These are phyloP conservation scores for Penicillium paradoxum DNA, from an alignment of 495 filamentous ascomycete species.

Conservation along the genomic window DNA sequence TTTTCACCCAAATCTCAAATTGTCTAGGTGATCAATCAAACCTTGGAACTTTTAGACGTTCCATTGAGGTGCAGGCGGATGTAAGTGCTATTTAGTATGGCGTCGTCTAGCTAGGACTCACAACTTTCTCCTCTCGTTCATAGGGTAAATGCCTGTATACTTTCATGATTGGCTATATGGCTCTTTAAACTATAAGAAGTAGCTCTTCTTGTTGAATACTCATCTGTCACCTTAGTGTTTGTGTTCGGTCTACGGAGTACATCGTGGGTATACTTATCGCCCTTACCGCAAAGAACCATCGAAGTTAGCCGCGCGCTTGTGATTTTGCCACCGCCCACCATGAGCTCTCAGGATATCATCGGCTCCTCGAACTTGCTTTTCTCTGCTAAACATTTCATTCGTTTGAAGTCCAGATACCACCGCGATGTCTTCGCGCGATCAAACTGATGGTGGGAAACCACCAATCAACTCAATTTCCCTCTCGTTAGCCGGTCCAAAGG, in stretches of 20 bases:
- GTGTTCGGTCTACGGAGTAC: no score
- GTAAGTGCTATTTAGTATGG: no score
- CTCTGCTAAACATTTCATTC: not conserved
- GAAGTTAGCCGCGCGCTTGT: constrained; percentile 9
- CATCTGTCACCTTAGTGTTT: no score
- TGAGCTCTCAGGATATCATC: constrained; percentile 13
- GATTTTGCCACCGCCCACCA: constrained; percentile 21
- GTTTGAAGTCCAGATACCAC: not conserved
- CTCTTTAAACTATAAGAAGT: no score
- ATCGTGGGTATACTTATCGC: no score
- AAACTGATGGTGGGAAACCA: not conserved
- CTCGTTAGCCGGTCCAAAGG: constrained; percentile 25
- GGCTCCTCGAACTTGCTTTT: not conserved
- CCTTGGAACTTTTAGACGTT: no score
- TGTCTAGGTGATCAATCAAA: no score
- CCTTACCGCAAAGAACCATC: not conserved
- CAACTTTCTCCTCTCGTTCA: not conserved
- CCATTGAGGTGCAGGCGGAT: no score
- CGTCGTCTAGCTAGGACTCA: not conserved
- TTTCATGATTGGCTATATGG: not conserved
- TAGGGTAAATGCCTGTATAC: not conserved
- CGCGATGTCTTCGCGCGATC: constrained; percentile 22
- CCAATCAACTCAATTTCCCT: constrained; percentile 28
- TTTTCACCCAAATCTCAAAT: no score
- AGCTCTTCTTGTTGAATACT: no score